Evolutionary conservation across 106 monocot species (phyloP), one percentile per base, ranked within the genome.

Genomic region (Phalaenopsis aphrodite): DNA sequence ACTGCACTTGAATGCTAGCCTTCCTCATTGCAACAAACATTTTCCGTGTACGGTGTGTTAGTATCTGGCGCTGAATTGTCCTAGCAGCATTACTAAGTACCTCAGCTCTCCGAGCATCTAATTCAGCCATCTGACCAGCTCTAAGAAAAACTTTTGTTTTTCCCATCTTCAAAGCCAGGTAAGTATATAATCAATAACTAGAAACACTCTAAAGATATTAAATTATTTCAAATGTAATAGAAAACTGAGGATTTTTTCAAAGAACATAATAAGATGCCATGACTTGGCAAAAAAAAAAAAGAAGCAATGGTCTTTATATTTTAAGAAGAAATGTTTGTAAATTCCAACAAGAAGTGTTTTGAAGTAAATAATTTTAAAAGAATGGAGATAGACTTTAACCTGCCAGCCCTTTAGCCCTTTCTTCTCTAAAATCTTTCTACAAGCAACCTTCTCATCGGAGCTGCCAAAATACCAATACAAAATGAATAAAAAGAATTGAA

Each of bases 91-190:
- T 85, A 81, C 85, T 90, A 21, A 99, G 89, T 30, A 95, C 93
- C 78, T 87, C 89, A 80, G 91, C 94, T 85, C 99, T 92, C 61
- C 87, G 81, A 77, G 90, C 93, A 89, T 99, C 99, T 81, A 99
- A 85, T 49, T 94, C 93, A 75, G 94, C 99, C 99, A 99, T 99
- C 84, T 99, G 99, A 83, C 99, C 99, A 85, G 99, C 99, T 86
- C 99, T 89, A 69, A 99, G 87, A 71, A 99, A 99, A 36, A 99
- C 89, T 78, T 95, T 99, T 77, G 93, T 99, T 84, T 91, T 99
- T 42, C 99, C 99, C 78, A 99, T 91, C 99, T 99, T 89, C 66
- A 87, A 12, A 87, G 85, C 76, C 42, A 72, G 41, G 15, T 45
- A 14, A 38, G 41, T 37, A 58, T n/a, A 5, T 36, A 18, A 76